phyloP scores from a whole-genome alignment of 768 basidiomycete genomes.

The Kwoniella bestiolae region DNA sequence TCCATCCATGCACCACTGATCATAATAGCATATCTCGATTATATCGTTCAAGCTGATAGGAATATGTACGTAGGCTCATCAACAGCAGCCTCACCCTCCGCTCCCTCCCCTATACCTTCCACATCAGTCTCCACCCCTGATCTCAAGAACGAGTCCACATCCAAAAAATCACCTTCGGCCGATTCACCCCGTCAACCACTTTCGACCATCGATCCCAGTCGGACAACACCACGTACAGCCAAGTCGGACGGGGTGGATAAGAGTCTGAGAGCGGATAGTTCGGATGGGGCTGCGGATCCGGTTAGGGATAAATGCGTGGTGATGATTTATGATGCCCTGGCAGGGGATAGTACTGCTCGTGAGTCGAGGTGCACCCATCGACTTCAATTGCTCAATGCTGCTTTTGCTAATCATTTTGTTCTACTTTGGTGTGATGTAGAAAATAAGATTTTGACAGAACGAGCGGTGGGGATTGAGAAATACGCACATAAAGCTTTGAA shows the following conservation, averaged over 20 bases:
- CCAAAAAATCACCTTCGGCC: constrained; percentile 18
- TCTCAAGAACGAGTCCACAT: background rate
- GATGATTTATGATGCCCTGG: constrained; percentile 89
- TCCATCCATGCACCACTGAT: too few relatives aligned
- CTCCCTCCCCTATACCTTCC: constrained; percentile 19
- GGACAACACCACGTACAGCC: constrained; percentile 61
- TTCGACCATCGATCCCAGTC: constrained; percentile 42
- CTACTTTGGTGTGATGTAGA: constrained; percentile 61
- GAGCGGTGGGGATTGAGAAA: constrained; percentile 74
- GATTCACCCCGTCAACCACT: constrained; percentile 30
- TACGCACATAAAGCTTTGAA: constrained; percentile 61
- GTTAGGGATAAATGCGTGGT: constrained; percentile 86
- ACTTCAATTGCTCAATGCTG: too few relatives aligned
- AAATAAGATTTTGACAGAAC: constrained; percentile 68
- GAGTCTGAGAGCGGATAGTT: constrained; percentile 30
- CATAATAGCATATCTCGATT: too few relatives aligned
- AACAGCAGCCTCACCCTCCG: constrained; percentile 26
- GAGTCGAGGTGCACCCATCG: constrained; percentile 60
- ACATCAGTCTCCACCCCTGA: constrained; percentile 18
- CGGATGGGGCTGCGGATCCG: constrained; percentile 66
- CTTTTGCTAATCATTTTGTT: background rate
- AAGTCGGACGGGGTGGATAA: constrained; percentile 71
- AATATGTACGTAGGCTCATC: constrained; percentile 18
- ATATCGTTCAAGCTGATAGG: too few relatives aligned
- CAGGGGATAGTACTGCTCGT: constrained; percentile 85